phyloP scores from a whole-genome alignment of 2,329 filamentous ascomycete genomes.

The Didymella exigua region DNA sequence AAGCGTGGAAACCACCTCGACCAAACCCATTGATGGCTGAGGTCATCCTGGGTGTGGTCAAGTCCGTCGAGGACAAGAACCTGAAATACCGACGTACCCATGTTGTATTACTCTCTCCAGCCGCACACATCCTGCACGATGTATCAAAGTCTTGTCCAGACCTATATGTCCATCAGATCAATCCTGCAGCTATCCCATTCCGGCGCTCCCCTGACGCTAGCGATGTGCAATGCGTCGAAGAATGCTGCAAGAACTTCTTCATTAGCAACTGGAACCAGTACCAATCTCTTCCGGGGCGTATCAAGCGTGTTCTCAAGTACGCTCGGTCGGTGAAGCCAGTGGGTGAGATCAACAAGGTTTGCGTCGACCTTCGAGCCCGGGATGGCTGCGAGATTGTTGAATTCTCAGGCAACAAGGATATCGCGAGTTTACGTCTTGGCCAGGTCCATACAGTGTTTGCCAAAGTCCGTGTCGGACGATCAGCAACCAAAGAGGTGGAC shows the following conservation, averaged over 20 bases:
- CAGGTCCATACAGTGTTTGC: constrained; percentile 35
- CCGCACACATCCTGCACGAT: constrained; percentile 26
- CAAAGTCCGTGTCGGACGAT: constrained; percentile 25
- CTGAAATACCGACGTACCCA: constrained; percentile 30
- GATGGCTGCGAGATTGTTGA: constrained; percentile 36
- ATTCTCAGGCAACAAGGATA: constrained; percentile 22
- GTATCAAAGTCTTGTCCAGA: constrained; percentile 29
- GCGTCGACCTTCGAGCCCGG: constrained; percentile 29
- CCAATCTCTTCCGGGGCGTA: constrained; percentile 26
- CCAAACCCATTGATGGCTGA: constrained; percentile 39
- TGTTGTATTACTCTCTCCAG: constrained; percentile 36
- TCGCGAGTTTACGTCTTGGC: constrained; percentile 31
- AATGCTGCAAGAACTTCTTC: constrained; percentile 36
- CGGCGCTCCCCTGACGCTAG: constrained; percentile 15
- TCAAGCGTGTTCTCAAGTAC: constrained; percentile 35
- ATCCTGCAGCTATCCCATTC: constrained; percentile 34
- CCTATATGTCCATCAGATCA: constrained; percentile 37
- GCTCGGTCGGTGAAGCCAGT: constrained; percentile 32
- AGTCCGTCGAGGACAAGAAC: constrained; percentile 23
- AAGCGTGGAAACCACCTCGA: constrained; percentile 34
- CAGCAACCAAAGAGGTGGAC: constrained; percentile 23
- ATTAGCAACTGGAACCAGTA: constrained; percentile 34
- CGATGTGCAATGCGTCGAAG: constrained; percentile 22
- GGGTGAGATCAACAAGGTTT: constrained; percentile 28
- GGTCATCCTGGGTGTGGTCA: constrained; percentile 32